Percentiles rank a stretch among this genome's conserved stretches.
Conservation (phyloP, 2,329 filamentous ascomycete species). For the Eutypella sp. region DNA sequence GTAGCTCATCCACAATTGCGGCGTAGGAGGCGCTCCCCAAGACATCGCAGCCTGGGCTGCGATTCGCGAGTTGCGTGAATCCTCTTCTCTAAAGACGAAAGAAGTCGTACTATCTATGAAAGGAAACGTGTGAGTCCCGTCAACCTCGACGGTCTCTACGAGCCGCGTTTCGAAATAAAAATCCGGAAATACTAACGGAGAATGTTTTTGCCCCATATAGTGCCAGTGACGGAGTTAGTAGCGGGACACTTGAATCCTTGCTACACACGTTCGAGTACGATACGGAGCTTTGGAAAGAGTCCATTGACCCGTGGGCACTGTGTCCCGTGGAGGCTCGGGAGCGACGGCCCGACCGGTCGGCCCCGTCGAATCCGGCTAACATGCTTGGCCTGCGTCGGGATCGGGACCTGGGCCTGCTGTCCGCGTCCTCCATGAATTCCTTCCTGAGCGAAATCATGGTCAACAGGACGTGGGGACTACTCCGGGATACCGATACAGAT, state of each 20-base stretch:
- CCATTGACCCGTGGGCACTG: slow-evolving; percentile 11
- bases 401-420: slow-evolving; percentile 8
- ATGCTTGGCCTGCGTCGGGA: slow-evolving; percentile 11
- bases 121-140: slow-evolving; percentile 6
- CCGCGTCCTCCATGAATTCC: slow-evolving; percentile 8
- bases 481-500: slow-evolving; percentile 4
- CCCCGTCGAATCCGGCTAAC: too few species aligned
- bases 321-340: slow-evolving; percentile 7
- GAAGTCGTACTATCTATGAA: slow-evolving; percentile 12
- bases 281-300: background rate
- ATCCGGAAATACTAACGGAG: background rate
- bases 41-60: slow-evolving; percentile 12
- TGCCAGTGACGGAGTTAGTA: slow-evolving; percentile 9
- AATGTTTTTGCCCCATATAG: background rate
- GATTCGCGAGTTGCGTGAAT: slow-evolving; percentile 8
- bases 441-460: slow-evolving; percentile 11
- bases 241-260: slow-evolving; percentile 12
- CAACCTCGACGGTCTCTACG: background rate
- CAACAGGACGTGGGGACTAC: slow-evolving; percentile 18
- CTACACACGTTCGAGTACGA: slow-evolving; percentile 6
- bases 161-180: too few species aligned
- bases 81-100: slow-evolving; percentile 8
- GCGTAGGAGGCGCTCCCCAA: slow-evolving; percentile 8
- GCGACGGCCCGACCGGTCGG: too few species aligned
- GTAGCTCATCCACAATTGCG: slow-evolving; percentile 18